Evolutionary conservation across 106 monocot species (phyloP), one percentile per base, ranked within the genome.

Genomic region (Allium sativum): DNA sequence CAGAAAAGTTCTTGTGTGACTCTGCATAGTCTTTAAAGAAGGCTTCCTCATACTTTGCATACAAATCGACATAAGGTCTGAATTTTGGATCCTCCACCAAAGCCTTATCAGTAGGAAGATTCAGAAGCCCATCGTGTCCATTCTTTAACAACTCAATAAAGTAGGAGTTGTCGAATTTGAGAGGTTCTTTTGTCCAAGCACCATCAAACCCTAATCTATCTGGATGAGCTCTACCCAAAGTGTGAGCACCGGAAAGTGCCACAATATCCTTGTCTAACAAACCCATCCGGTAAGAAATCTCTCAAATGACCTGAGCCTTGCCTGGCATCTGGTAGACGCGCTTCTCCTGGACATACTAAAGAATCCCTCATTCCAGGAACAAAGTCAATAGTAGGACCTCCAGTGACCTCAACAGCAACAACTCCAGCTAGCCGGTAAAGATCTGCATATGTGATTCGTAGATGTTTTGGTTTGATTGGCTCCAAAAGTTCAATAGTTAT

Each of bases 141-240:
- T 75, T 87, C 58, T 81, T 76, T 55, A 98, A 52, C 64, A 98
- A 65, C 56, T 98, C 98, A 59, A 92, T 98, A 61, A 92, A 98
- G 65, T 92, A 98, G 12, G 88, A 88, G 53, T 98, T 98, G 64
- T 98, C 98, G 52, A 98, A 98, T 69, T 88, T 92, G 42, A 98
- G 78, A 63, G 91, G 98, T 21, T 98, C 92, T 22, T 67, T 78
- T 1, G 98, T 98, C 98, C 98, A 98, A 18, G 87, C 69, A 54
- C 98, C 98, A 16, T 96, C 91, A 70, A 96, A 98, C 60, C 98
- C 98, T 21, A 92, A 92, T 55, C 98, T 84, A 45, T 98, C 98
- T 59, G 75, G 76, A 78, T 92, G 98, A 50, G 88, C 98, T 74
- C 55, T 88, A 21, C 93, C 93, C 83, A 88, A 66, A 22, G 87